Base-by-base conservation (phyloP, 1,284 basidiomycete species). In the Fomes fomentarius region DNA sequence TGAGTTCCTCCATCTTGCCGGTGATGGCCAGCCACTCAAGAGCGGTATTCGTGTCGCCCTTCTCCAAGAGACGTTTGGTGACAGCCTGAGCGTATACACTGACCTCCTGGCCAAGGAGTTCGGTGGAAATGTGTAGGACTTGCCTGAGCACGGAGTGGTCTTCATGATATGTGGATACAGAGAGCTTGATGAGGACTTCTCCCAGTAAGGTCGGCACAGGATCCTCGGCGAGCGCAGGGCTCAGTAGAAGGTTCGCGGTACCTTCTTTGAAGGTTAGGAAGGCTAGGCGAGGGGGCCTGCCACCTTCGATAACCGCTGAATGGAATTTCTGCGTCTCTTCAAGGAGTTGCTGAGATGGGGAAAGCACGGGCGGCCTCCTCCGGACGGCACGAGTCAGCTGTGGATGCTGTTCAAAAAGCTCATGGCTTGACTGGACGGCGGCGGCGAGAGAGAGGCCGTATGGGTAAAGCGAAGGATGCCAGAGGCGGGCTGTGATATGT, bases 11-110 rank as follows among this genome's bases (percentile, higher is more conserved):
- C 78, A 37, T 69, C 22, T 44, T 33, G 25, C 19, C 67, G 12
- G 77, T 73, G 74, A 85, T 81, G 21, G 69, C 70, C 39, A 89
- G 66, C 79, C 85, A 85, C 22, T 72, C 67, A 30, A 56, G 50
- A 21, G 63, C 63, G 1, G 52, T 15, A 4, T 21, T 46, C 19
- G 25, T 24, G n/a, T 54, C n/a, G 12, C 41, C 34, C 1, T 35
- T 15, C 7, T 17, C 25, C 17, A 60, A 12, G 9, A 68, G 52
- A 1, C 47, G 47, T 7, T 26, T 14, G 42, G 65, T 50, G 1
- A 63, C 19, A 6, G 25, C 66, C 30, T 71, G 71, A 3, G 51
- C 55, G 25, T 53, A 57, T 4, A 42, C 17, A 24, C 38, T 19
- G 21, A 38, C 34, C 6, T 15, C 24, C 9, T 41, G 19, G 24